Evolutionary conservation across 2,329 filamentous ascomycete genomes (phyloP).

Genomic region (Xylaria digitata): DNA sequence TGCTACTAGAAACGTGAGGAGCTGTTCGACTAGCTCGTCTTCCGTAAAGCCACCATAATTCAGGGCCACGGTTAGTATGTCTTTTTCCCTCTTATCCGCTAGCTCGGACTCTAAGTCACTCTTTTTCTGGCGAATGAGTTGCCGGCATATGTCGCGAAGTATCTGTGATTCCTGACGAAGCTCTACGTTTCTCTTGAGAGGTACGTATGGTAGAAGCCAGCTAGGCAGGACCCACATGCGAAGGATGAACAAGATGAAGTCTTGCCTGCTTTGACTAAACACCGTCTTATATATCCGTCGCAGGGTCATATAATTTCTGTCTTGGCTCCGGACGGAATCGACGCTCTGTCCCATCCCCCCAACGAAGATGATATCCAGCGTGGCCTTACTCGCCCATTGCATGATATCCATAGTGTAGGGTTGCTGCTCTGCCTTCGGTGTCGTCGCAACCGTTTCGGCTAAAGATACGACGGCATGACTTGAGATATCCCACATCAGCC

Average conservation of each 20-base stretch:
- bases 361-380: constrained; percentile 38
- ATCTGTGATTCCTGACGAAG: constrained; percentile 22
- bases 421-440: constrained; percentile 11
- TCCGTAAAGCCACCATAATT: constrained; percentile 39
- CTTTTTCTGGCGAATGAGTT: constrained; percentile 38
- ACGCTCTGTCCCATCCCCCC: constrained; percentile 34
- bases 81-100: constrained; percentile 34
- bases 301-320: constrained; percentile 29
- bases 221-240: constrained; percentile 32
- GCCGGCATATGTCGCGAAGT: constrained; percentile 35
- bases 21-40: constrained; percentile 39
- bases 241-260: constrained; percentile 31
- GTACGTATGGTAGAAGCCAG: constrained; percentile 29
- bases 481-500: constrained; percentile 38
- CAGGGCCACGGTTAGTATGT: constrained; percentile 39
- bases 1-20: constrained; percentile 37
- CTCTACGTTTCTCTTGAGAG: constrained; percentile 31
- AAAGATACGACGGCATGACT: constrained; percentile 28
- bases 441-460: constrained; percentile 15
- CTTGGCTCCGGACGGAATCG: constrained; percentile 36
- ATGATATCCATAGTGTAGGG: constrained; percentile 28
- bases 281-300: constrained; percentile 32
- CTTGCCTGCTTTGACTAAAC: constrained; percentile 22
- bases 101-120: constrained; percentile 36
- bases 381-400: constrained; percentile 36